phyloP scores from a whole-genome alignment of 1,139 yeast genomes.

The Yamadazyma friedrichii region DNA sequence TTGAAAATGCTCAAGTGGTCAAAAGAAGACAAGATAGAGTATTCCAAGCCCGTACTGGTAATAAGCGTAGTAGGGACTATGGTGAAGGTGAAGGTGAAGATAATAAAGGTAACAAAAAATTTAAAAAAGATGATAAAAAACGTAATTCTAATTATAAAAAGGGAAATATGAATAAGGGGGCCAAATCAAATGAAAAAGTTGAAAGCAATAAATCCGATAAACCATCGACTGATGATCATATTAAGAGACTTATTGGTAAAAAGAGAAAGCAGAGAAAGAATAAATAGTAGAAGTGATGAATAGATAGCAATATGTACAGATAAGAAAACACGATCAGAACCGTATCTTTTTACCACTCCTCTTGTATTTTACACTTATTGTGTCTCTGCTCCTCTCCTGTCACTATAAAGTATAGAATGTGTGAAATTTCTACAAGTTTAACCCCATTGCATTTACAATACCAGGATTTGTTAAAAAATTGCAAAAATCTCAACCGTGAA shows the following conservation, averaged over 20 bases:
- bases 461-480: neutral
- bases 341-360: too few species aligned
- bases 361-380: too few species aligned
- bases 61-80: slow-evolving; percentile 19
- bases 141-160: slow-evolving; percentile 42
- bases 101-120: slow-evolving; percentile 20
- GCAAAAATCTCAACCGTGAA: neutral
- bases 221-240: slow-evolving; percentile 47
- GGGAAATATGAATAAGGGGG: slow-evolving; percentile 28
- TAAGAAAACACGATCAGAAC: too few species aligned
- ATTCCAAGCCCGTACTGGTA: slow-evolving; percentile 37
- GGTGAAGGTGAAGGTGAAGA: slow-evolving; percentile 7
- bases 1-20: slow-evolving; percentile 91
- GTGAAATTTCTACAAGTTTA: too few species aligned
- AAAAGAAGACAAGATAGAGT: slow-evolving; percentile 82
- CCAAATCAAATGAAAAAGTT: slow-evolving; percentile 3
- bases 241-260: slow-evolving; percentile 61
- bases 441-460: too few species aligned
- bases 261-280: slow-evolving; percentile 69
- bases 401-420: too few species aligned
- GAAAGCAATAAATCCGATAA: slow-evolving; percentile 6
- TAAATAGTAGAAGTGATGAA: slow-evolving; percentile 22
- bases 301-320: neutral
- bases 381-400: too few species aligned
- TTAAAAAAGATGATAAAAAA: slow-evolving; percentile 22